A percentile compares a stretch with the other conserved stretches of the same genome.
Conservation (phyloP, 1,284 basidiomycete genomes). For the Malassezia sympodialis region DNA sequence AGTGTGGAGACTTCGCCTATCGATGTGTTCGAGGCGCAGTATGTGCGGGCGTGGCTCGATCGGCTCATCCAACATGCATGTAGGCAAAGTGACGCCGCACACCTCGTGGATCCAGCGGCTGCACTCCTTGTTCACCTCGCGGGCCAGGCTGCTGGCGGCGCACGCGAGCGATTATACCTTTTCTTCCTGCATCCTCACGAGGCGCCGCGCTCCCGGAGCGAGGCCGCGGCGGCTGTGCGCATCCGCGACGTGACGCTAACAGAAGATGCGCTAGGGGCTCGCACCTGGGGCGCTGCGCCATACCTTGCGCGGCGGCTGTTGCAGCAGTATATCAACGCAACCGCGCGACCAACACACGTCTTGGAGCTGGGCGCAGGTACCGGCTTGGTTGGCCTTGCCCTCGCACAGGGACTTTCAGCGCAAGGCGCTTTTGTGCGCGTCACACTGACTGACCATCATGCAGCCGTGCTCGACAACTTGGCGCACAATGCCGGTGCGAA, state of each 20-base stretch:
- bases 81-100: background rate
- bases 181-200: conserved; percentile 4
- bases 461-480: conserved; percentile 33
- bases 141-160: conserved; percentile 7
- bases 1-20: background rate
- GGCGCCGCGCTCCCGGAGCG: background rate
- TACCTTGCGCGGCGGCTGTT: conserved; percentile 29
- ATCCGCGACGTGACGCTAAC: conserved; percentile 28
- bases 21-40: conserved; percentile 13
- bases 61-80: conserved; percentile 7
- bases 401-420: conserved; percentile 17
- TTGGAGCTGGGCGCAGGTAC: conserved; percentile 45
- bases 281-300: conserved; percentile 42
- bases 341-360: conserved; percentile 8
- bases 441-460: conserved; percentile 35
- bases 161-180: background rate
- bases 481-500: conserved; percentile 18
- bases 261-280: conserved; percentile 34
- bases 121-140: conserved; percentile 9
- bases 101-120: conserved; percentile 4
- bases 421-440: conserved; percentile 3
- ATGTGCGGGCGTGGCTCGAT: conserved; percentile 10
- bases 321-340: conserved; percentile 6
- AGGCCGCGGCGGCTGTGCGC: conserved; percentile 12
- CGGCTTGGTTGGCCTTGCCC: conserved; percentile 32